Conservation (phyloP, 306 rosid genomes). For the Arachis hypogaea region DNA sequence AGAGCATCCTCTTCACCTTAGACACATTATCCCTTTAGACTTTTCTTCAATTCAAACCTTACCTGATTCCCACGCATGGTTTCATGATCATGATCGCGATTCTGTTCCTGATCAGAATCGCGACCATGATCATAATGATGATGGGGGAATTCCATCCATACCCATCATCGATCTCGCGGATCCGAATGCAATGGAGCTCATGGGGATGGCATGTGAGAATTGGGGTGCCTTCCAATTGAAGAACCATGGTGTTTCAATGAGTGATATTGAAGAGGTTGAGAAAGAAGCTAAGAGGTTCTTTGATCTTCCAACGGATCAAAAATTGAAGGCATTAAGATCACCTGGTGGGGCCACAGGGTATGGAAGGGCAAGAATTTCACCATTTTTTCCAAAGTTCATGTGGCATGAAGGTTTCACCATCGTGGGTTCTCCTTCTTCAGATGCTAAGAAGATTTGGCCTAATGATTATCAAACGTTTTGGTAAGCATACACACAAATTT, state of each 20-base stretch:
- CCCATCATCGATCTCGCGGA: constrained; percentile 60
- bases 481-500: constrained; percentile 39
- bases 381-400: constrained; percentile 62
- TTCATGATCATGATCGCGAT: not conserved
- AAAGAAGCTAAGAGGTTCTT: constrained; percentile 45
- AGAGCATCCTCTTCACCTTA: constrained; percentile 45
- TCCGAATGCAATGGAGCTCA: constrained; percentile 46
- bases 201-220: constrained; percentile 55
- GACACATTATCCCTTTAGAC: constrained; percentile 62
- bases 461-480: constrained; percentile 52
- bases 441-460: constrained; percentile 68
- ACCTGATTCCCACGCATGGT: constrained; percentile 74
- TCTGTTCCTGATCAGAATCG: too few species aligned
- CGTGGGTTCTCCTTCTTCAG: constrained; percentile 56
- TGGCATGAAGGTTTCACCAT: constrained; percentile 88
- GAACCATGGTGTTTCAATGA: constrained; percentile 53
- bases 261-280: constrained; percentile 46
- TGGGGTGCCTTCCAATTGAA: constrained; percentile 69
- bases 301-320: constrained; percentile 49
- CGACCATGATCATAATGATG: not conserved
- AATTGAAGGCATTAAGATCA: constrained; percentile 57
- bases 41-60: constrained; percentile 42
- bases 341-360: constrained; percentile 58
- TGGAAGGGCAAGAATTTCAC: constrained; percentile 62
- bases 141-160: constrained; percentile 8